These are phyloP conservation scores for Teunomyces barrocoloradensis DNA, from an alignment of 805 yeast species.

Conservation along the genomic window DNA sequence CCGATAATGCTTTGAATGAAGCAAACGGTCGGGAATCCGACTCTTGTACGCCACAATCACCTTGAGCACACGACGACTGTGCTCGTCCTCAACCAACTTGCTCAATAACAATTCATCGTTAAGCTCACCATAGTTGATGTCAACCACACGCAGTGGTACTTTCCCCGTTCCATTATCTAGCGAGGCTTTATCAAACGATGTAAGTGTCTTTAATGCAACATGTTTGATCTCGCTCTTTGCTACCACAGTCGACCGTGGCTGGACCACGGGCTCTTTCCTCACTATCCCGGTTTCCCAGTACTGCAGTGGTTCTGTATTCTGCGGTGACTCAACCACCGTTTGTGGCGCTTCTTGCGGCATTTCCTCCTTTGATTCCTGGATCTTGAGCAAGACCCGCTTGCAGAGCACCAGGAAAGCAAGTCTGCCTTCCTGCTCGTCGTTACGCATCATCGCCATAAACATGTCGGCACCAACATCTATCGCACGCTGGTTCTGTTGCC, in stretches of 20 bases:
- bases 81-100: constrained; percentile 8
- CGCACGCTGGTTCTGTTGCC: neutral
- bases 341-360: neutral
- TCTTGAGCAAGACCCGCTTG: constrained; percentile 13
- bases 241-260: neutral
- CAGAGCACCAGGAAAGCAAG: constrained; percentile 12
- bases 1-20: constrained; percentile 5
- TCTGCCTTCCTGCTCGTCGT: constrained; percentile 13
- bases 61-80: constrained; percentile 8
- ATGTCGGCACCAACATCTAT: constrained; percentile 1
- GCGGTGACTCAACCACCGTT: neutral
- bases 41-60: constrained; percentile 12
- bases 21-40: constrained; percentile 8
- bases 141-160: constrained; percentile 7
- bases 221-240: neutral
- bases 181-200: neutral
- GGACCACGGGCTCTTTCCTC: neutral
- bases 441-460: constrained; percentile 9
- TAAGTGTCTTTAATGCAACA: neutral
- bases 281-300: constrained; percentile 5
- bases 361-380: constrained; percentile 9
- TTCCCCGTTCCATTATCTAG: neutral
- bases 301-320: neutral
- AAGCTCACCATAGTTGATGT: constrained; percentile 6
- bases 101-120: constrained; percentile 8